A percentile compares a stretch with the other conserved stretches of the same genome.
These are phyloP conservation scores for Solanum paucissectum DNA, from an alignment of 257 asterid genomes.

Conservation along the genomic window DNA sequence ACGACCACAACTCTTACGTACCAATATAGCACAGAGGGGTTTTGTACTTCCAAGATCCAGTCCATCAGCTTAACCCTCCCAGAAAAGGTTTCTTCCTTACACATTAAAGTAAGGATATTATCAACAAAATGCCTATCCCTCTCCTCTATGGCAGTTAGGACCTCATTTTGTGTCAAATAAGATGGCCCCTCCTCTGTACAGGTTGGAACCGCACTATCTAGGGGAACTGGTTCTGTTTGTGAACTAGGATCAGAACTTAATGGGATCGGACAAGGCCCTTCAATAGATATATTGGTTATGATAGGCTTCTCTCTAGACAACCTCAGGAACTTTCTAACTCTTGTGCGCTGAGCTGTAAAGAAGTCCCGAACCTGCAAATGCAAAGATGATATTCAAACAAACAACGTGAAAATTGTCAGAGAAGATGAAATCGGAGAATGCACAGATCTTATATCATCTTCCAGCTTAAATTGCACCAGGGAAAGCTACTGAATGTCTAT, in stretches of 20 bases:
- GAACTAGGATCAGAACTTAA: constrained; percentile 27
- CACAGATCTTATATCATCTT: neutral
- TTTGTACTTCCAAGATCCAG: constrained; percentile 66
- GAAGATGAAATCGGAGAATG: neutral
- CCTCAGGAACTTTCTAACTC: constrained; percentile 72
- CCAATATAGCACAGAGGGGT: constrained; percentile 63
- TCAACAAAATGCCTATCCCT: constrained; percentile 55
- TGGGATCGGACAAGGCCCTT: constrained; percentile 27
- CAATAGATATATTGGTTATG: constrained; percentile 29
- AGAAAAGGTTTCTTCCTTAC: constrained; percentile 80
- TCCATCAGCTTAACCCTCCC: constrained; percentile 88
- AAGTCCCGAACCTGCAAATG: constrained; percentile 72
- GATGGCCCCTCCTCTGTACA: constrained; percentile 51
- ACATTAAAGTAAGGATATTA: constrained; percentile 62
- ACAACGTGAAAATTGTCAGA: neutral
- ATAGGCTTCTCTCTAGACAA: constrained; percentile 53
- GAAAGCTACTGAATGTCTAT: neutral
- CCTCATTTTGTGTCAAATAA: constrained; percentile 39
- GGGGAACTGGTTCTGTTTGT: constrained; percentile 52
- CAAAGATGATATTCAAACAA: neutral
- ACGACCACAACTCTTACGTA: constrained; percentile 15
- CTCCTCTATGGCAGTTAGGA: constrained; percentile 42
- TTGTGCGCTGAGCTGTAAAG: constrained; percentile 63
- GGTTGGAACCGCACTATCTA: constrained; percentile 41
- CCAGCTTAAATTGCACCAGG: neutral